These are phyloP conservation scores for Fraxinus baroniana DNA, from an alignment of 305 asterid genomes.

Conservation along the genomic window DNA sequence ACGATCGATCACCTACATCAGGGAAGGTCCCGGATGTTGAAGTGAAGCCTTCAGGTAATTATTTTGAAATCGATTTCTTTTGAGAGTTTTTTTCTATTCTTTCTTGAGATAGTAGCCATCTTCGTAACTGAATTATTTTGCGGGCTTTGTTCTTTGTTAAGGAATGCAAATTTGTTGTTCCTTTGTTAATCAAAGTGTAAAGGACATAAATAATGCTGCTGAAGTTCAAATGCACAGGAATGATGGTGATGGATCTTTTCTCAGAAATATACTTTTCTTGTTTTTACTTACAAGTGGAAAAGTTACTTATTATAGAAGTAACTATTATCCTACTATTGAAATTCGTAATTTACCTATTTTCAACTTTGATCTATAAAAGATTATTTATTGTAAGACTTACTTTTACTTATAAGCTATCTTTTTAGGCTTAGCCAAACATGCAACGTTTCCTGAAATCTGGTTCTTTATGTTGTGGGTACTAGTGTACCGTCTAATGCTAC, in stretches of 20 bases:
- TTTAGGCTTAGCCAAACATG: neutral
- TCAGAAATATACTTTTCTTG: neutral
- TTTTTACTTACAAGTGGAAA: neutral
- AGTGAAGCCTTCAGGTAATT: conserved; percentile 51
- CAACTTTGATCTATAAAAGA: neutral
- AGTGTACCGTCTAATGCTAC: too few relatives aligned
- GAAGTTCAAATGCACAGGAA: neutral
- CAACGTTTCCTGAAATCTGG: neutral
- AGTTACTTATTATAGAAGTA: neutral
- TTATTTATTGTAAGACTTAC: neutral
- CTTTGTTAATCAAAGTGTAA: conserved; percentile 30
- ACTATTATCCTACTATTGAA: neutral
- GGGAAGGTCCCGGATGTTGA: conserved; percentile 32
- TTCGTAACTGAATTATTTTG: conserved; percentile 20
- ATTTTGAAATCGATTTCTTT: conserved; percentile 58
- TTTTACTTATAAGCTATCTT: neutral
- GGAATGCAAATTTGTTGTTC: conserved; percentile 23
- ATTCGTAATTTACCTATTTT: neutral
- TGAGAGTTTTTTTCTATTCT: conserved; percentile 15
- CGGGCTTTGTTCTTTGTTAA: conserved; percentile 19
- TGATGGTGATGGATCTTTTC: neutral
- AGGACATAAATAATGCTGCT: conserved; percentile 3
- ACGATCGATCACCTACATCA: conserved; percentile 26
- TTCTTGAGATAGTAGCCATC: conserved; percentile 13
- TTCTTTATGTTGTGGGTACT: too few relatives aligned